A percentile compares a stretch with the other conserved stretches of the same genome.
Evolutionary conservation across 768 basidiomycete genomes (phyloP).

Genomic region (Tulasnella sp.): DNA sequence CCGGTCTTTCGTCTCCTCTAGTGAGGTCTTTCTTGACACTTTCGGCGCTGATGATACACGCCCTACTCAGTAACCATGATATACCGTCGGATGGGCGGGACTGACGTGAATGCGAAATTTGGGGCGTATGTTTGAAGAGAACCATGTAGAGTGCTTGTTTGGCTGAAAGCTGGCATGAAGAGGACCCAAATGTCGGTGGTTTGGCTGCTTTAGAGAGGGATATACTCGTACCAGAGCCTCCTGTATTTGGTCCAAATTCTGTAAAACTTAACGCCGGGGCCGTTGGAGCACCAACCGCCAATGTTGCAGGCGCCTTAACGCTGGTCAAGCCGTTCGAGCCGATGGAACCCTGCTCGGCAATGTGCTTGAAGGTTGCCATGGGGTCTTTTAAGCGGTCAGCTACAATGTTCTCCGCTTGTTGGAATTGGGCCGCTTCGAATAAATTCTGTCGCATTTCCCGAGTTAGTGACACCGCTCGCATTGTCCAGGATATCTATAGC

Average conservation of each 20-base stretch:
- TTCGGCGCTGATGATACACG: conserved; percentile 54
- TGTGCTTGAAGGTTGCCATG: conserved; percentile 57
- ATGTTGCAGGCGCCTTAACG: conserved; percentile 36
- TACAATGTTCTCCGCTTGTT: conserved; percentile 56
- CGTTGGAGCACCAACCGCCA: conserved; percentile 37
- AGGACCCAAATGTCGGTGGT: conserved; percentile 19
- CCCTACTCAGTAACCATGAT: not conserved
- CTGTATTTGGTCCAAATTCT: conserved; percentile 40
- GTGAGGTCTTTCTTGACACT: conserved; percentile 67
- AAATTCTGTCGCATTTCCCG: not conserved
- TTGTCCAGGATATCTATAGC: conserved; percentile 40
- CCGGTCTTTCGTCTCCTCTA: conserved; percentile 63
- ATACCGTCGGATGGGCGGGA: not conserved
- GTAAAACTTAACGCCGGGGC: conserved; percentile 41
- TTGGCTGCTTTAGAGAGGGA: conserved; percentile 44
- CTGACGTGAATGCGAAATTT: too few relatives aligned
- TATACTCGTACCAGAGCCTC: conserved; percentile 40
- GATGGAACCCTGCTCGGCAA: conserved; percentile 46
- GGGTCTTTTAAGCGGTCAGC: conserved; percentile 55
- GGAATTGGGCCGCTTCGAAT: conserved; percentile 60
- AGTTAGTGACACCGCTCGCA: conserved; percentile 9
- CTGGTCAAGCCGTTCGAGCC: conserved; percentile 42
- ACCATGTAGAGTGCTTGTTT: conserved; percentile 39
- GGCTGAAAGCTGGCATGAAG: conserved; percentile 38
- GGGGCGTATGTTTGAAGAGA: conserved; percentile 44